Percentiles rank a stretch among this genome's conserved stretches.
phyloP scores from a whole-genome alignment of 768 basidiomycete genomes.

The Mycena vitilis region DNA sequence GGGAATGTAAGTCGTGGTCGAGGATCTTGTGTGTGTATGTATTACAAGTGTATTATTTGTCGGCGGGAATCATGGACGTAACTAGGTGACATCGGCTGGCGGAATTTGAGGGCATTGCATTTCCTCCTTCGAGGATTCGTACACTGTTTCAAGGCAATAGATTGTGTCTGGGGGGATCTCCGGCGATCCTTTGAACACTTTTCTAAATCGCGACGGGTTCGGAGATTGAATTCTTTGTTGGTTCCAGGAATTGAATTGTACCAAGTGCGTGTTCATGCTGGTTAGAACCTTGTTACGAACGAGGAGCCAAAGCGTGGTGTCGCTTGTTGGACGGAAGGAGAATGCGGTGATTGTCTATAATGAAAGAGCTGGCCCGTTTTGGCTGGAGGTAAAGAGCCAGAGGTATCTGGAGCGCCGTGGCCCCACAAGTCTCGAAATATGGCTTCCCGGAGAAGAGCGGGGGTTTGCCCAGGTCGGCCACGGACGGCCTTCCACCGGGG shows the following conservation, averaged over 20 bases:
- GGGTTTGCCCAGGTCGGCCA: no score
- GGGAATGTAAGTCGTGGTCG: conserved; percentile 26
- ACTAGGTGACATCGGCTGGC: conserved; percentile 21
- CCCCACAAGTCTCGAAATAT: no score
- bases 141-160: conserved; percentile 28
- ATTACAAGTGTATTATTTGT: neutral
- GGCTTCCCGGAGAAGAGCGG: no score
- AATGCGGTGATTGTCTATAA: no score
- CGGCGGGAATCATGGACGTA: conserved; percentile 10
- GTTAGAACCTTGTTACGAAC: no score
- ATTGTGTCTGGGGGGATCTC: conserved; percentile 24
- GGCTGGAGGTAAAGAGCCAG: no score
- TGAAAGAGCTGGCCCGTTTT: no score
- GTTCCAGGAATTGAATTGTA: neutral
- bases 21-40: conserved; percentile 22
- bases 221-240: neutral
- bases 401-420: no score
- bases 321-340: no score
- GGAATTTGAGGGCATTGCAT: conserved; percentile 1
- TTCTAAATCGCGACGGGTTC: neutral
- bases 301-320: no score
- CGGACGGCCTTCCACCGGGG: no score
- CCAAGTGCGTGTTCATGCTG: neutral
- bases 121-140: conserved; percentile 9
- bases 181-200: neutral